Evolutionary conservation across 192 early-diverging fungal species (phyloP), one percentile per base, ranked within the genome.

Genomic region (Coemansia sp.): DNA sequence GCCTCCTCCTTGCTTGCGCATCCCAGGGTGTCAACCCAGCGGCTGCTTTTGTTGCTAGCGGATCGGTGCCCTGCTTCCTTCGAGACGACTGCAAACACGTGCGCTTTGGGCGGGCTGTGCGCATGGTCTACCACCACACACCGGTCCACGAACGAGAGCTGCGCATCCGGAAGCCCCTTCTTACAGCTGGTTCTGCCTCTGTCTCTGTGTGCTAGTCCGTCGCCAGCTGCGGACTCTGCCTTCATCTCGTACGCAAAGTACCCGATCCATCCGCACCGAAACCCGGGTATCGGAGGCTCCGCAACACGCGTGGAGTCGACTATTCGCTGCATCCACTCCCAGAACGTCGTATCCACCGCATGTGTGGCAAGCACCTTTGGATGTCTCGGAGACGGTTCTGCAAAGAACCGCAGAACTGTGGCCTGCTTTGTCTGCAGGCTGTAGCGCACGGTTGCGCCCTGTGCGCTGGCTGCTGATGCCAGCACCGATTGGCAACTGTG

Each of bases 221-320:
- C 15, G 19, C 39, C 51, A 42, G 63, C 16, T 19, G 39, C 10
- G 13, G 62, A 49, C 70, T 98, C 96, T 37, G 83, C 62, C 63
- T 94, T 94, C 93, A 98, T 93, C 64, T 96, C 97, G 74, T 98
- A 98, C 0, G 93, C 94, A 82, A 96, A 90, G 69, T 92, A 93
- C 0, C 97, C 97, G 0, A 95, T 79, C 77, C 95, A 83, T 0
- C 97, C 97, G 57, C 93, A 87, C n/a, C 85, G 74, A 62, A 97
- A 97, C 46, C 74, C 83, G 57, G 87, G 81, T 0, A 79, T 71
- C 0, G 68, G 68, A 60, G 66, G 39, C 49, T 74, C 26, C 5
- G 10, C 21, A 5, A 56, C 62, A 15, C 36, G 66, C 0, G 80
- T 83, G 5, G 43, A 45, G 11, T 68, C 66, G 61, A 84, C 83